Base-by-base conservation (phyloP, 805 yeast species). In the Wickerhamomyces chambardii region DNA sequence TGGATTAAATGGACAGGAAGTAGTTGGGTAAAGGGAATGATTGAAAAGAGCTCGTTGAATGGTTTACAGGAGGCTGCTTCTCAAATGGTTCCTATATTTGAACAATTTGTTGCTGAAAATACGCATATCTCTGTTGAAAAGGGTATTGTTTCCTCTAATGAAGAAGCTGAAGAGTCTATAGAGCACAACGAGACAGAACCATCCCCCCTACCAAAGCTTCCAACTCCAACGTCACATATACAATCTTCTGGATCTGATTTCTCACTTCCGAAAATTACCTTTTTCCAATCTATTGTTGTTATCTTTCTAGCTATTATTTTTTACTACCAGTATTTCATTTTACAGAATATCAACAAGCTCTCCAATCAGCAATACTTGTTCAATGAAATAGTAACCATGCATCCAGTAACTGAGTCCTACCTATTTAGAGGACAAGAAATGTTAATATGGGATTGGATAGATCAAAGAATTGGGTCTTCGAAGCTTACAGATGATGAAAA, bases 21-120 rank as follows among this genome's bases (percentile, higher is more conserved):
- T 35, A 82, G 95, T 40, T 92, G 97, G 97, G 74, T 92, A 49
- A 89, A 86, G 54, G 71, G 83, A 12, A 78, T 95, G 36, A 82
- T 92, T 42, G 97, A 92, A 52, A 80, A 78, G 42, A 89, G 89
- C 37, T 79, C 95, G 12, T 61, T 68, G 31, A 74, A 78, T 25
- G 98, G 98, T 0, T 97, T 87, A 55, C 63, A 68, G 31, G 68
- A 73, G 5, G 78, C 78, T 4, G 72, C 83, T 11, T 66, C 64
- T 33, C 70, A 66, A 10, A 56, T 83, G 36, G 36, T 57, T 1
- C 43, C 46, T 12, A 35, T 56, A 5, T 19, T 63, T 5, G 30
- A 45, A n/a, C 44, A 47, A 11, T 48, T 46, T 12, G 42, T 62
- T 3, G 43, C 43, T 3, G 45, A 49, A 6, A 46, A 49, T 16